Evolutionary conservation across 768 basidiomycete genomes (phyloP), one percentile per base, ranked within the genome.

Genomic region (Boletus rex-veris): DNA sequence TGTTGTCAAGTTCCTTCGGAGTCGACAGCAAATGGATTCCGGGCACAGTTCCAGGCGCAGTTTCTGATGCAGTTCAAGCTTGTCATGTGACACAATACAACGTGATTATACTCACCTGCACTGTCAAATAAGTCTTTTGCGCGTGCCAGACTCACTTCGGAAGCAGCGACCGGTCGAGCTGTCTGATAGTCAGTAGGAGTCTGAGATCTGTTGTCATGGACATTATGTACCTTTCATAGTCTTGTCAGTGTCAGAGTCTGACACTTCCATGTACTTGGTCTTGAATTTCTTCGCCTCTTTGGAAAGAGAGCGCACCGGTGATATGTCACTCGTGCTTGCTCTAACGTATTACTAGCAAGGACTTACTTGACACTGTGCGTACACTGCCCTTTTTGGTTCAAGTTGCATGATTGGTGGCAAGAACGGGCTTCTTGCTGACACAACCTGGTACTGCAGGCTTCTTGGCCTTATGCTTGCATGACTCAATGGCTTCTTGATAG

Each of bases 391-490:
- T 48, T 4, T 38, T 48, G n/a, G 36, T 5, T 26, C 15, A 19
- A 37, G 36, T 18, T 1, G 14, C 5, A 33, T n/a, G n/a, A n/a
- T 21, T 9, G 12, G 26, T 6, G 36, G 45, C 30, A 5, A 10
- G 21, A 9, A 8, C 8, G 6, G 16, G 28, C 30, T 47, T 46
- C 38, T 53, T 47, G 19, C 7, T 11, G 38, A 24, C 43, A 28
- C 28, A 19, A 49, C 39, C 15, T 16, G 39, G 14, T n/a, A 12
- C 28, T 4, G 4, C 5, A 16, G 38, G 19, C 18, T 41, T 50
- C 40, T 35, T 41, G 6, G 45, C 46, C 46, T 53, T 53, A 18
- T 19, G n/a, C 30, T 53, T 54, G 9, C 28, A n/a, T 21, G 47
- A 48, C 3, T 12, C 18, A 0, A 1, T 4, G 18, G n/a, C 18